Percentiles rank a stretch among this genome's conserved stretches.
phyloP scores from a whole-genome alignment of 2,329 filamentous ascomycete species.

The Cladophialophora carrionii region DNA sequence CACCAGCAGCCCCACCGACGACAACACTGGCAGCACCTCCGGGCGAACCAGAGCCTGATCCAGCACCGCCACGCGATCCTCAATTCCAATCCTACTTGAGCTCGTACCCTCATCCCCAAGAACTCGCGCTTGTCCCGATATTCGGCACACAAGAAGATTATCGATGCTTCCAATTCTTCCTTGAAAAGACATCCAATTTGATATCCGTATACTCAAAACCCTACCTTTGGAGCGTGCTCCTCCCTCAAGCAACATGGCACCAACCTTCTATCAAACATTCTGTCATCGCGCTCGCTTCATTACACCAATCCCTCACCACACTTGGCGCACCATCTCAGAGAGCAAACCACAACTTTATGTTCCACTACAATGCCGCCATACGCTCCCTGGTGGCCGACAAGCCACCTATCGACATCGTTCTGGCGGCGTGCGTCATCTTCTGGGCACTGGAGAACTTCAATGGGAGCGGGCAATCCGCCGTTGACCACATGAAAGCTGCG shows the following conservation, averaged over 20 bases:
- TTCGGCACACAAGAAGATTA: constrained; percentile 30
- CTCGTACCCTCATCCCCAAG: constrained; percentile 23
- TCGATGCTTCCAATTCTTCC: constrained; percentile 31
- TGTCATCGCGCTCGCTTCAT: constrained; percentile 27
- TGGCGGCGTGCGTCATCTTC: constrained; percentile 30
- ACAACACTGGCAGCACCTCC: constrained; percentile 3
- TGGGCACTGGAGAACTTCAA: constrained; percentile 32
- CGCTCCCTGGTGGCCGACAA: constrained; percentile 22
- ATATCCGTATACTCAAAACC: constrained; percentile 31
- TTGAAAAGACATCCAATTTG: constrained; percentile 27
- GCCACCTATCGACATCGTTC: constrained; percentile 29
- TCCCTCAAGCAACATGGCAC: constrained; percentile 32
- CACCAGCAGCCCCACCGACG: background rate
- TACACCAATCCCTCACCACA: constrained; percentile 28
- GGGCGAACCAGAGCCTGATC: background rate
- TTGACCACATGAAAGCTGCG: constrained; percentile 31
- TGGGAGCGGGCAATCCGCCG: constrained; percentile 20
- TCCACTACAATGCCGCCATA: constrained; percentile 31
- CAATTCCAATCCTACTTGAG: constrained; percentile 19
- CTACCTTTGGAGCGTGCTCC: constrained; percentile 29
- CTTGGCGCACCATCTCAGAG: constrained; percentile 1
- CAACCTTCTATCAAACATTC: constrained; percentile 34
- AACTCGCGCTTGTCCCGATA: constrained; percentile 20
- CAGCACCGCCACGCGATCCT: background rate
- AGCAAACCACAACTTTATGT: constrained; percentile 25